Base-by-base conservation (phyloP, 2,329 filamentous ascomycete species). In the Colletotrichum sp. region DNA sequence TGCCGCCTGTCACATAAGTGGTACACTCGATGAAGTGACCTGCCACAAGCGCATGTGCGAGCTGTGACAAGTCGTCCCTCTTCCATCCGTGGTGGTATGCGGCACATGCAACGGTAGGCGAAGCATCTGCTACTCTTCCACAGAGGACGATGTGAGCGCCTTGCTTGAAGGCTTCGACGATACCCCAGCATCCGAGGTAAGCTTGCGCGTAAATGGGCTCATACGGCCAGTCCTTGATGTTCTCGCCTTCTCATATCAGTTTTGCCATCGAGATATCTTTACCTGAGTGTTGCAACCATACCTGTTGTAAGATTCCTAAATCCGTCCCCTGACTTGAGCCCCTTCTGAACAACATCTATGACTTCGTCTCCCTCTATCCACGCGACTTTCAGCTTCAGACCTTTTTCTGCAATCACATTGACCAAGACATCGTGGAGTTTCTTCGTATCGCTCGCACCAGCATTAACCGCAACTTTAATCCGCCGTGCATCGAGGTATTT, bases 1-100 rank as follows among this genome's bases (percentile, higher is more conserved):
- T 91, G 0, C 83, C 87, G 0, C 89, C 89, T 2, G 88, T 90
- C 7, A 88, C 86, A 77, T 90, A 91, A 0, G 86, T 84, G 5
- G 86, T 87, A 79, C 88, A 90, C 77, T 90, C 88, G 70, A 89
- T 89, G 18, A 89, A 79, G 80, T 90, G 87, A 2, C 87, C 88
- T 1, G 87, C 87, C 21, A 90, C 82, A 2, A 90, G 78, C 0
- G 87, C 82, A 0, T 86, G 85, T 2, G 88, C 89, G 6, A 90
- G 85, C 32, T 82, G 77, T 72, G 90, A 84, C 69, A 87, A 89
- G 59, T 87, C 83, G 0, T 81, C 83, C 21, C 85, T 84, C 0
- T 74, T 73, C 89, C 89, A 91, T 0, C 82, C 81, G 75, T 90
- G 84, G 87, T 89, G 90, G 78, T 84, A 90, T 82, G 87, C 88